phyloP scores from a whole-genome alignment of 306 rosid genomes.

The Quercus cerris region DNA sequence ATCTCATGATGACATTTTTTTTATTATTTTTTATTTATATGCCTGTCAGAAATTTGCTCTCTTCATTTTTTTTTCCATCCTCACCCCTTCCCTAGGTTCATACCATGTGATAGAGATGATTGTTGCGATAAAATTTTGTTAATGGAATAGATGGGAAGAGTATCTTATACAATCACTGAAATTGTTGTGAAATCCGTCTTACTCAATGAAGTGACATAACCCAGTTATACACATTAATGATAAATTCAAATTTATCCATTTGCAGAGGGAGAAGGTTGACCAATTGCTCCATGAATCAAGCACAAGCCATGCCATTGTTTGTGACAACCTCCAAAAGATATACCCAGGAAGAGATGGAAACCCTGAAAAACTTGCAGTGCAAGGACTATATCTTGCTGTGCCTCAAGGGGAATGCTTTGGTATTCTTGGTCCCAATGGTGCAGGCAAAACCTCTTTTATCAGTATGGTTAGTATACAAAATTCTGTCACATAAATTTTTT shows the following conservation, averaged over 20 bases:
- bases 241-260: background rate
- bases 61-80: too few relatives aligned
- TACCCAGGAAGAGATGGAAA: slow-evolving; percentile 83
- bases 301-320: slow-evolving; percentile 50
- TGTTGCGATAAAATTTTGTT: too few relatives aligned
- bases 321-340: slow-evolving; percentile 68
- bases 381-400: slow-evolving; percentile 80
- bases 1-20: too few relatives aligned
- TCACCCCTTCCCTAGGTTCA: too few relatives aligned
- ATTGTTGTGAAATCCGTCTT: background rate
- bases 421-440: slow-evolving; percentile 94
- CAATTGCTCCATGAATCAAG: slow-evolving; percentile 54
- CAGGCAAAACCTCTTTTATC: slow-evolving; percentile 90
- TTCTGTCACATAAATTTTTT: background rate
- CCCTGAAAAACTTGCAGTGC: slow-evolving; percentile 74
- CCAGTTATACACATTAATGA: background rate
- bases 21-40: too few relatives aligned
- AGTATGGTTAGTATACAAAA: slow-evolving; percentile 58
- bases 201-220: background rate
- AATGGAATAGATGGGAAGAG: too few relatives aligned
- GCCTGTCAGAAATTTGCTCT: too few relatives aligned
- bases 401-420: slow-evolving; percentile 90
- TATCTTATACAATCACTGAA: background rate
- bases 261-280: slow-evolving; percentile 74
- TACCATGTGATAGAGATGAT: too few relatives aligned